Conservation (phyloP, 1,139 yeast genomes). For the Nakaseomyces delphensis region DNA sequence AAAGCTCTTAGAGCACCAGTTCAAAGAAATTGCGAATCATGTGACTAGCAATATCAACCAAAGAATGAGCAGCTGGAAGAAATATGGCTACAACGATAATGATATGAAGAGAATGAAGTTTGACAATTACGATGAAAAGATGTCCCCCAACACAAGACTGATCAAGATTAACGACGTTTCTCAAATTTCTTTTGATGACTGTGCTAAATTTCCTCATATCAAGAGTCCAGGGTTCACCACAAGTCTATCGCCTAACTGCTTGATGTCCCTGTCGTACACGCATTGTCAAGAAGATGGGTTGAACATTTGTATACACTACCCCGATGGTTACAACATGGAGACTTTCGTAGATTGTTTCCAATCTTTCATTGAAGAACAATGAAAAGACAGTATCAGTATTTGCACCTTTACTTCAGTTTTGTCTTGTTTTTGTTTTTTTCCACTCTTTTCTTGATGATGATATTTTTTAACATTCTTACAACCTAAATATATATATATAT, state of each 20-base stretch:
- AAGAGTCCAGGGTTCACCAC: constrained; percentile 22
- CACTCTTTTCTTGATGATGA: too few relatives aligned
- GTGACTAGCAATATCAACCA: constrained; percentile 14
- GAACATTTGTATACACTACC: constrained; percentile 26
- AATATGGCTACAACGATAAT: constrained; percentile 22
- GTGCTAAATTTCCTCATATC: constrained; percentile 12
- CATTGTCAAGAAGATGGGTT: constrained; percentile 20
- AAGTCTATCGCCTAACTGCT: constrained; percentile 18
- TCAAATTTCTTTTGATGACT: constrained; percentile 12
- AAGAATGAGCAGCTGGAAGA: constrained; percentile 20
- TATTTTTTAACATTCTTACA: too few relatives aligned
- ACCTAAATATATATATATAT: too few relatives aligned
- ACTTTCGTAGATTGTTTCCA: constrained; percentile 26
- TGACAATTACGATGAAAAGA: constrained; percentile 10
- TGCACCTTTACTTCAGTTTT: too few relatives aligned
- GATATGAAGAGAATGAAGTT: constrained; percentile 27
- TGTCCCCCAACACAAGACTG: constrained; percentile 10
- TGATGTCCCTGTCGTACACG: constrained; percentile 26
- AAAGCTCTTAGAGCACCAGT: constrained; percentile 21
- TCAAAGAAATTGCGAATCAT: constrained; percentile 19
- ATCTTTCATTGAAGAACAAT: constrained; percentile 20
- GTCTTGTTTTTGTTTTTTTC: too few relatives aligned
- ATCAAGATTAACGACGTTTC: constrained; percentile 26
- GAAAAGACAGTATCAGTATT: too few relatives aligned
- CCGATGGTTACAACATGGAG: constrained; percentile 25